Evolutionary conservation across 352 stramenopile genomes (phyloP), one percentile per base, ranked within the genome.

Genomic region (Globisporangium nagaii): DNA sequence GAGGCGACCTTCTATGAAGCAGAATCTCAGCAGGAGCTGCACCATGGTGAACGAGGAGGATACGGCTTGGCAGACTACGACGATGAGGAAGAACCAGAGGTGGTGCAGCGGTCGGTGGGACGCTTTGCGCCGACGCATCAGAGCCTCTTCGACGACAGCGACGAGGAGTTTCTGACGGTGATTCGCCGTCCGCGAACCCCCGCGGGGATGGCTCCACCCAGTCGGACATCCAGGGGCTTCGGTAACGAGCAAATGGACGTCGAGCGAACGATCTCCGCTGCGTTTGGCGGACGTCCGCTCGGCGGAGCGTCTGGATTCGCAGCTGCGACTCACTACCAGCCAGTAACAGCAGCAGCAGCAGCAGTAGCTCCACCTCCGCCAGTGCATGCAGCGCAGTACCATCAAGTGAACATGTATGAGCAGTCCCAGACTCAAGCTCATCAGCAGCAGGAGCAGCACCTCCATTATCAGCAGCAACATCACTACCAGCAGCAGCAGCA

Each of bases 111-210:
- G 27, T 62, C 55, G 22, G 49, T 62, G 6, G 24, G 15, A 3
- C 41, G 17, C 32, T 56, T 62, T 10, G 39, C 40, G 10, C 30
- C 48, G 12, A 32, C 20, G 4, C 46, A 62, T 0, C 45, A 43
- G 15, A 52, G 39, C 24, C 34, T 56, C 17, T 62, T 56, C 45
- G 55, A 62, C 40, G 55, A 62, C 34, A 62, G 55, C 39, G 55
- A 62, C 46, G 55, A 62, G 44, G 55, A 56, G 39, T 62, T 62
- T 19, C 24, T 62, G 25, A 45, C 17, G 4, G 37, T 40, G 39
- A 62, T 62, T 27, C 45, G 55, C 10, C 55, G 46, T 2, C 55
- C 55, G 10, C 46, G 34, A 8, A 49, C 25, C 28, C 54, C 43
- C 3, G 35, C 55, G 1, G n/a, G 27, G 30, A 39, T 40, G 30